phyloP scores from a whole-genome alignment of 352 stramenopile species.

The Globisporangium carolinianum region DNA sequence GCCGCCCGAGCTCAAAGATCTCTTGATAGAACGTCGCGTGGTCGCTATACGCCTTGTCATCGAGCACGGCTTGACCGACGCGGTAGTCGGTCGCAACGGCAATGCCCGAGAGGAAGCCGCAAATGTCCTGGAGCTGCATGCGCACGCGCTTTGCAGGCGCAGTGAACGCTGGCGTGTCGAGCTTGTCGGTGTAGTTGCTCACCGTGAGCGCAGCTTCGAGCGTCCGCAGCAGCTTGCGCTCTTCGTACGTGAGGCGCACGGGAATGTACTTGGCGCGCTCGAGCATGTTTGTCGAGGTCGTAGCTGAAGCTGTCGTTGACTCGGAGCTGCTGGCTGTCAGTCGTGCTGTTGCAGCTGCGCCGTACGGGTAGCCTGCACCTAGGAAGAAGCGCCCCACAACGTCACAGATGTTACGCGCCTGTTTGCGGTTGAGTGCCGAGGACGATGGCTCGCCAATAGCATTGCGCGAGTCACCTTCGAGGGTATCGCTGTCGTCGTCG shows the following conservation, averaged over 20 bases:
- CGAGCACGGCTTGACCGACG: conserved; percentile 76
- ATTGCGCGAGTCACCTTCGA: conserved; percentile 34
- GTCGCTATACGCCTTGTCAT: conserved; percentile 88
- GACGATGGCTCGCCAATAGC: conserved; percentile 19
- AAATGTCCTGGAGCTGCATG: conserved; percentile 89
- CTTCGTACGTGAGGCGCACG: conserved; percentile 92
- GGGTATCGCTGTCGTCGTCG: conserved; percentile 28
- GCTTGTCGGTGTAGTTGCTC: conserved; percentile 91
- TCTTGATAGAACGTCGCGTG: conserved; percentile 87
- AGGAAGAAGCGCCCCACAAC: conserved; percentile 84
- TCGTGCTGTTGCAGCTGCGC: not conserved
- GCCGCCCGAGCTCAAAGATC: conserved; percentile 91
- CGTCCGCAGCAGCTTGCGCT: conserved; percentile 91
- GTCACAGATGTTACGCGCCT: conserved; percentile 80
- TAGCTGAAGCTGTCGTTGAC: not conserved
- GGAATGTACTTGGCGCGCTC: conserved; percentile 95
- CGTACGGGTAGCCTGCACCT: conserved; percentile 43
- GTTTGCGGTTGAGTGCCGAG: conserved; percentile 21
- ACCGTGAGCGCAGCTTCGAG: conserved; percentile 92
- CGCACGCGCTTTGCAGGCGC: conserved; percentile 76
- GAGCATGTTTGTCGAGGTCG: conserved; percentile 32
- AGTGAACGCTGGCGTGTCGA: conserved; percentile 76
- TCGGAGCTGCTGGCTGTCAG: too few species aligned
- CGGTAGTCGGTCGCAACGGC: conserved; percentile 88
- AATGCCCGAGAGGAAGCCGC: conserved; percentile 87